Percentiles rank a stretch among this genome's conserved stretches.
phyloP scores from a whole-genome alignment of 306 rosid genomes.

The Pueraria montana region DNA sequence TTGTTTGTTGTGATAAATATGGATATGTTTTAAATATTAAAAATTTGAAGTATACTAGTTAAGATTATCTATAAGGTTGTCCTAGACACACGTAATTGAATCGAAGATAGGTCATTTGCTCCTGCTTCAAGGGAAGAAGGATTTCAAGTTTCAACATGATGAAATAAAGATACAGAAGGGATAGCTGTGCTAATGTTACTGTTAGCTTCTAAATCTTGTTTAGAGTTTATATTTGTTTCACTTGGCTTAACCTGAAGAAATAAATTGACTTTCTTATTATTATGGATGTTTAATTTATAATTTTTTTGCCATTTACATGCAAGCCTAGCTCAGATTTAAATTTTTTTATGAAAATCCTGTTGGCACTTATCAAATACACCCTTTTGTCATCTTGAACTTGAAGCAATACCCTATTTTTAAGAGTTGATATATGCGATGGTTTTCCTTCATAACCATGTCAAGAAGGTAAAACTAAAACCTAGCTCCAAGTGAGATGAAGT shows the following conservation, averaged over 20 bases:
- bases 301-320: too few relatives aligned
- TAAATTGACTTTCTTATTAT: neutral
- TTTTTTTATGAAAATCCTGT: neutral
- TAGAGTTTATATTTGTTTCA: too few relatives aligned
- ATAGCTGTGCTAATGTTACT: neutral
- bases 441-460: neutral
- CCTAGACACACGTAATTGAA: neutral
- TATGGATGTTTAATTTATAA: neutral
- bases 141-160: neutral
- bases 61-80: neutral
- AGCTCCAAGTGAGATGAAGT: neutral
- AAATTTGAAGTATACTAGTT: neutral
- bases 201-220: neutral
- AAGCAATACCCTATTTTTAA: conserved; percentile 5
- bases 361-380: neutral
- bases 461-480: neutral
- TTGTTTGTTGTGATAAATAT: neutral
- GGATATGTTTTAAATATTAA: neutral
- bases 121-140: neutral
- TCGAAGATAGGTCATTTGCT: neutral
- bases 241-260: neutral
- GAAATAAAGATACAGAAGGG: neutral
- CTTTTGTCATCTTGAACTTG: neutral
- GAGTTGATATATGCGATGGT: conserved; percentile 13
- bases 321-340: too few relatives aligned